Evolutionary conservation across 208 protist species (phyloP).

Genomic region (Leishmania turanica): DNA sequence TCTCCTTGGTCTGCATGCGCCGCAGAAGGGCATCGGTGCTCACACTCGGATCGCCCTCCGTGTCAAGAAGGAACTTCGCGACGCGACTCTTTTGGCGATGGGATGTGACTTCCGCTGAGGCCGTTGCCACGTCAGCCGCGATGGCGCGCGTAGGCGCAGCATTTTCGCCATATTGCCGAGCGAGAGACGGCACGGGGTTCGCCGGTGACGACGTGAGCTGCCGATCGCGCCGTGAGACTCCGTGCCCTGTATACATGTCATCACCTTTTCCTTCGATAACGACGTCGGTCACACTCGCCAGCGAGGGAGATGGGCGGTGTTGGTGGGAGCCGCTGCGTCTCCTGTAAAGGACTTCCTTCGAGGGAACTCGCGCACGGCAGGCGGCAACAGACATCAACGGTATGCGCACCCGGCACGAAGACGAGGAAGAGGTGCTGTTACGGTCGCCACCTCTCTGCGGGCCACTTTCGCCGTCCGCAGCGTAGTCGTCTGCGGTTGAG

Average conservation of each 20-base stretch:
- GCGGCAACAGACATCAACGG: not conserved
- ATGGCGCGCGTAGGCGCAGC: not conserved
- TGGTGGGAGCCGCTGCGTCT: conserved; percentile 3
- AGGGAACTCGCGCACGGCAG: conserved; percentile 20
- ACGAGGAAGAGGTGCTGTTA: conserved; percentile 2
- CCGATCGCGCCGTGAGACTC: not conserved
- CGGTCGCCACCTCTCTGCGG: not conserved
- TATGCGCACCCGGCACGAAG: not conserved
- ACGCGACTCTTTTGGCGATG: not conserved
- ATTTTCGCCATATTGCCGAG: conserved; percentile 14
- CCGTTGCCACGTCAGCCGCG: not conserved
- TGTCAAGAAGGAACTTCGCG: conserved; percentile 1
- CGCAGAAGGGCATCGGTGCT: conserved; percentile 50
- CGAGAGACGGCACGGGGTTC: not conserved
- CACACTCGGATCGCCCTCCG: conserved; percentile 4
- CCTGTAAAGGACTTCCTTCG: conserved; percentile 24
- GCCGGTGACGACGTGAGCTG: not conserved
- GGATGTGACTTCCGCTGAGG: not conserved
- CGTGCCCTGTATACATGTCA: not conserved
- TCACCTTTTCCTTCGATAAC: not conserved
- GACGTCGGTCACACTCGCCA: not conserved
- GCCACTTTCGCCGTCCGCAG: not conserved
- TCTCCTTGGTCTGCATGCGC: conserved; percentile 64
- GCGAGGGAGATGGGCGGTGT: not conserved
- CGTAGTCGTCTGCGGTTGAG: not conserved